Evolutionary conservation across 257 asterid genomes (phyloP).

Genomic region (Solanum appendiculatum): DNA sequence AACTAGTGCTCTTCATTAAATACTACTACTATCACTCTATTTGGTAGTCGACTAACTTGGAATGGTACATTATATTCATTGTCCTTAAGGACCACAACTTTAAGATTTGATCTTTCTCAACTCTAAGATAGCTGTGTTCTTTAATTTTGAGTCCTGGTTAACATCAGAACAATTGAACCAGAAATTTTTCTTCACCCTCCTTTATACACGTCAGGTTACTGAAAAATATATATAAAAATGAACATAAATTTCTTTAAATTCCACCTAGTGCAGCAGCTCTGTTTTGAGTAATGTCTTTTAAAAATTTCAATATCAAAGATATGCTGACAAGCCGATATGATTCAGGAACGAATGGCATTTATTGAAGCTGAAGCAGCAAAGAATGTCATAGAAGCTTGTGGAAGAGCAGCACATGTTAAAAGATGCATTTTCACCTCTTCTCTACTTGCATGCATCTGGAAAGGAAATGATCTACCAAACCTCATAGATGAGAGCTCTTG

Average conservation of each 20-base stretch:
- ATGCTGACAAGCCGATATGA: not conserved
- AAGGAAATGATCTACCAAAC: not conserved
- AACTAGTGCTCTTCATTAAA: not conserved
- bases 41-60: not conserved
- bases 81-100: not conserved
- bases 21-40: not conserved
- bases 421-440: conserved; percentile 27
- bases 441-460: conserved; percentile 24
- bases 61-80: not conserved
- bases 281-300: not conserved
- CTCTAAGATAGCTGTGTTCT: not conserved
- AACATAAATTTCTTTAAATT: not conserved
- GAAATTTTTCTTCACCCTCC: not conserved
- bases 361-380: conserved; percentile 28
- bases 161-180: not conserved
- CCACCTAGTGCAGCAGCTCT: not conserved
- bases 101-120: not conserved
- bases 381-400: conserved; percentile 25
- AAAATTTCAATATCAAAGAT: not conserved
- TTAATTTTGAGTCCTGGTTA: not conserved
- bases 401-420: conserved; percentile 9
- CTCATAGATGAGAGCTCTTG: conserved; percentile 16
- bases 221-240: not conserved
- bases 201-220: not conserved
- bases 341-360: conserved; percentile 22